Evolutionary conservation across 139 green algal species (phyloP).

Genomic region (Chlorella vulgaris): DNA sequence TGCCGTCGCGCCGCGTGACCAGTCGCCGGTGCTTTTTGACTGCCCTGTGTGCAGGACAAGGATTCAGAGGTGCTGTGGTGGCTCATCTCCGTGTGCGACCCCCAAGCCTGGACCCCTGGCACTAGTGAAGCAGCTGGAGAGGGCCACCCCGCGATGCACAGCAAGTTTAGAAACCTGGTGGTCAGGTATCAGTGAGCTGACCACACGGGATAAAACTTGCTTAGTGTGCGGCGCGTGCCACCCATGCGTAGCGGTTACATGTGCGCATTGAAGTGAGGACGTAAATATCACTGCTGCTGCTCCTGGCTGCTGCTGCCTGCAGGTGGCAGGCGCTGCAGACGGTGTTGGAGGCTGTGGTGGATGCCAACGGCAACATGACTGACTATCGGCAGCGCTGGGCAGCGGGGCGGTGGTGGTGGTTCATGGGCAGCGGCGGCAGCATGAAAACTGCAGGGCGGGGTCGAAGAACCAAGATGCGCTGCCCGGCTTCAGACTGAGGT

Average conservation of each 20-base stretch:
- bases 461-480: background rate
- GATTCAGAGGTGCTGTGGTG: conserved; percentile 12
- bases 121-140: background rate
- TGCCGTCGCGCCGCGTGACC: no score
- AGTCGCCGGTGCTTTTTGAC: no score
- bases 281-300: background rate
- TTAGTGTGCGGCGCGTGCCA: background rate
- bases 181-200: background rate
- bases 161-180: background rate
- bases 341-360: background rate
- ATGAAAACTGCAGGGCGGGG: background rate
- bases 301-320: background rate
- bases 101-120: background rate
- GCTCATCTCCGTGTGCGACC: background rate
- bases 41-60: background rate
- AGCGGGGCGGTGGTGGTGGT: conserved; percentile 22
- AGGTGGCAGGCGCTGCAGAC: conserved; percentile 3
- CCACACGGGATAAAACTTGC: no score
- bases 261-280: background rate
- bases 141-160: background rate
- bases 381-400: conserved; percentile 4
- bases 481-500: no score
- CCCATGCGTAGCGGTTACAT: background rate
- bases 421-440: background rate
- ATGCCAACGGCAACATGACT: background rate